Conservation (phyloP, 2,329 filamentous ascomycete genomes). For the Xylariaceae sp. region DNA sequence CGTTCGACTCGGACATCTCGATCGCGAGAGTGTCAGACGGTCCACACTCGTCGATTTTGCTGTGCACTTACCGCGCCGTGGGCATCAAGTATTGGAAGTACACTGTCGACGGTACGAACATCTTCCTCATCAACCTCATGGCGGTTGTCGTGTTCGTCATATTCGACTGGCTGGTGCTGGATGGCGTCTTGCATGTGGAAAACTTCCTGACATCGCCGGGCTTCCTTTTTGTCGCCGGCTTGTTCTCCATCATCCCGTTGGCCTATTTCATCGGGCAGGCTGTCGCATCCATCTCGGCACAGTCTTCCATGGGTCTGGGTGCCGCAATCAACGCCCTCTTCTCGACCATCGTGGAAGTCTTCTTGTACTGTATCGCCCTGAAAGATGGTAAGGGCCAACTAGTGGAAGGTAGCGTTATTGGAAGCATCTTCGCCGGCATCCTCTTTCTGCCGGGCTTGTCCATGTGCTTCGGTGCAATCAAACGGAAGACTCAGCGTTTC, state of each 20-base stretch:
- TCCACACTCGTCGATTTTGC: slow-evolving; percentile 76
- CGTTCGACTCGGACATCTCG: slow-evolving; percentile 81
- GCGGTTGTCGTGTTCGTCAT: slow-evolving; percentile 91
- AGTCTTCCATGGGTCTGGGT: slow-evolving; percentile 96
- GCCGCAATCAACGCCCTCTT: slow-evolving; percentile 98
- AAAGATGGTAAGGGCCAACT: slow-evolving; percentile 87
- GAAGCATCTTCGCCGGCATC: slow-evolving; percentile 95
- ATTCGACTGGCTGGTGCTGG: slow-evolving; percentile 81
- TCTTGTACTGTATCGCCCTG: slow-evolving; percentile 91
- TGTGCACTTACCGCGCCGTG: slow-evolving; percentile 95
- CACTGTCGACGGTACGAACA: slow-evolving; percentile 95
- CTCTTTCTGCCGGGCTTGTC: slow-evolving; percentile 90
- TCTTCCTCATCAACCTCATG: slow-evolving; percentile 97
- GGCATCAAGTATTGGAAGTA: slow-evolving; percentile 99
- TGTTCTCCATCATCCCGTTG: slow-evolving; percentile 90
- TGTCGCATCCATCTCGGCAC: slow-evolving; percentile 95
- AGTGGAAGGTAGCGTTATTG: slow-evolving; percentile 94
- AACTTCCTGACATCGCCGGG: slow-evolving; percentile 74
- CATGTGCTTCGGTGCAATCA: slow-evolving; percentile 98
- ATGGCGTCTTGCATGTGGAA: slow-evolving; percentile 61
- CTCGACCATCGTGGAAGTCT: slow-evolving; percentile 95
- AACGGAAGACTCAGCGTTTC: slow-evolving; percentile 96
- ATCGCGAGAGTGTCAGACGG: slow-evolving; percentile 66
- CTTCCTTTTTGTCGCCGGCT: slow-evolving; percentile 75
- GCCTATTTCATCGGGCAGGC: slow-evolving; percentile 99